These are phyloP conservation scores for Verticillium klebahnii DNA, from an alignment of 2,329 filamentous ascomycete genomes.

Conservation along the genomic window DNA sequence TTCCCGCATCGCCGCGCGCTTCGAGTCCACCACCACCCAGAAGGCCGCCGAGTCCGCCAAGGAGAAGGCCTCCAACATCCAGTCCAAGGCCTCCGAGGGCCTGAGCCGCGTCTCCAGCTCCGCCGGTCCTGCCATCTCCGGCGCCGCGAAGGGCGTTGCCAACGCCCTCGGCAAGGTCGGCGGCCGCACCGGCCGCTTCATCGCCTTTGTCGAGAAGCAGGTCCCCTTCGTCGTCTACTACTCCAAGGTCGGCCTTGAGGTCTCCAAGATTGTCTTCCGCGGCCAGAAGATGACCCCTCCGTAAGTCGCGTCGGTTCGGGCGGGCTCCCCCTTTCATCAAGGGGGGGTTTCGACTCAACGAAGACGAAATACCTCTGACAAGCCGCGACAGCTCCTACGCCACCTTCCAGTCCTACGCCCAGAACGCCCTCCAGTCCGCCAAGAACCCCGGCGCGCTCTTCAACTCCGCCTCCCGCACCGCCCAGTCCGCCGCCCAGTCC, in stretches of 20 bases:
- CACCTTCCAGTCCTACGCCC: conserved; percentile 84
- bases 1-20: conserved; percentile 45
- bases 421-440: conserved; percentile 65
- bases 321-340: not conserved
- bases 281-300: conserved; percentile 90
- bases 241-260: conserved; percentile 80
- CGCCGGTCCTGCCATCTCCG: conserved; percentile 71
- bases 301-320: conserved; percentile 53
- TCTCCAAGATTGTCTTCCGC: conserved; percentile 81
- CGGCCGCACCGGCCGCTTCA: conserved; percentile 74
- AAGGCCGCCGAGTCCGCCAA: conserved; percentile 40
- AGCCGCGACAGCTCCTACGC: conserved; percentile 56
- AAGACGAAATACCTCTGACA: conserved; percentile 5
- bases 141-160: conserved; percentile 63
- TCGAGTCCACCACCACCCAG: conserved; percentile 53
- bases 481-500: conserved; percentile 51
- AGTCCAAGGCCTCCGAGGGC: conserved; percentile 71
- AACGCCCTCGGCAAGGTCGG: conserved; percentile 71
- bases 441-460: conserved; percentile 63
- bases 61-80: conserved; percentile 38
- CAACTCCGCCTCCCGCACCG: conserved; percentile 50
- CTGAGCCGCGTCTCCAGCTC: conserved; percentile 76
- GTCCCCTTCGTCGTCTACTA: conserved; percentile 89
- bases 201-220: conserved; percentile 68
- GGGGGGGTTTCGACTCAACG: not conserved